Base-by-base conservation (phyloP, 768 basidiomycete genomes). In the Strobilomyces echinocephalus region DNA sequence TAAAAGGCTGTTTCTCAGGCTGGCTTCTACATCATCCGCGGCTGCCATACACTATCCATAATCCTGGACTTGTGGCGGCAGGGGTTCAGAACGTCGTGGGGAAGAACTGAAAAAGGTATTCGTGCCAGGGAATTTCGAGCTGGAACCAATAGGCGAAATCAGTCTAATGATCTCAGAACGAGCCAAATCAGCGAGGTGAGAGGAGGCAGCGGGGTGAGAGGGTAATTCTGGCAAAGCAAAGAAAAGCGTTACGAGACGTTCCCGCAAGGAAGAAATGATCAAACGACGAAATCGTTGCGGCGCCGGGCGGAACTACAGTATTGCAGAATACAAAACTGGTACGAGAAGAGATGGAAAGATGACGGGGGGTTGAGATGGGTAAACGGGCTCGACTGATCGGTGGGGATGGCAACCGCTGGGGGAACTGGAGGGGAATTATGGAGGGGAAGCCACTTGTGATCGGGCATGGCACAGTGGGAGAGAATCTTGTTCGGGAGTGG, bases 391-490 rank as follows among this genome's bases (percentile, higher is more conserved):
- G 54, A 38, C 24, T 49, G 58, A 60, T 41, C 26, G 26, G 53
- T 46, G 41, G 43, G n/a, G 39, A 52, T 53, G 50, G 52, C 49
- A 54, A 34, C 34, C 30, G 24, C 26, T n/a, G 18, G 24, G 34
- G 28, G 21, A 40, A 28, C 11, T 16, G 33, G 49, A 40, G 36
- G 33, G 35, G 28, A 30, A 36, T 30, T 50, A 26, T 33, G 28
- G 20, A 38, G 43, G 15, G 26, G 8, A 10, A 28, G 39, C 33
- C 34, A 41, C 24, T 24, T 24, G 24, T 49, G 55, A 65, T 64
- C 60, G 52, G 60, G 60, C 20, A 46, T 54, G 57, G 60, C 60
- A 49, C 39, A 49, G 62, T 53, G 51, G 46, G 51, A 53, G 21
- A 36, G 46, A 35, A 44, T 39, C 60, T 9, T 11, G 50, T 55